Base-by-base conservation (phyloP, 176 grass and related monocot genomes). In the Avena atlantica region DNA sequence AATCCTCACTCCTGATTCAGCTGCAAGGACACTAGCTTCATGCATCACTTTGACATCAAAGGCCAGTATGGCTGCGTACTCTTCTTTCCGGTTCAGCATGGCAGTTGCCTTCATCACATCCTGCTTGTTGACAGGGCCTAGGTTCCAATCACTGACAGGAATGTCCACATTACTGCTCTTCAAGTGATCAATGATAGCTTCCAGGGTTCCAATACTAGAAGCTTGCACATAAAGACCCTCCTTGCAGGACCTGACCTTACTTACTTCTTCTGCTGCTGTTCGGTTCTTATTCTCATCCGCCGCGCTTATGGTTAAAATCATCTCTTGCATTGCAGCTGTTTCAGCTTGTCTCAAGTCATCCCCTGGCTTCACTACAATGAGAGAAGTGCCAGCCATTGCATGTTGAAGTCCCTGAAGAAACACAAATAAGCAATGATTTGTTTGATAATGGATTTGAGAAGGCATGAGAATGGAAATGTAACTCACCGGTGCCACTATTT, bases 401-500 rank as follows among this genome's bases (percentile, higher is more conserved):
- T 76, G 15, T 55, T 76, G 74, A 34, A 76, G 50, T 34, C 74
- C 74, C 74, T 76, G 49, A 55, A 34, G 13, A 76, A 13, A 76
- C 24, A 76, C 2, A 76, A 76, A 11, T 19, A 17, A 53, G 13
- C 73, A 76, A 31, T 76, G 74, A 34, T 9, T 55, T 55, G 14
- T 12, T 55, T 76, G 49, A 76, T 0, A 76, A 31, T 1, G 14
- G 50, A 76, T 76, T 76, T 11, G 48, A 55, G 15, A 55, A 55
- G 14, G 4, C 15, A 55, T 34, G 15, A 31, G 24, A 76, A 76
- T 19, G 15, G 0, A 76, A 20, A 76, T 55, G 4, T 34, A 55
- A 55, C 74, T 76, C 25, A 76, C 49, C 74, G 48, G 82, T 29
- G 78, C 94, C 55, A 90, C 89, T 37, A 97, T 83, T 91, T 97